phyloP scores from a whole-genome alignment of 1,284 basidiomycete species.

The Neolentinus lepideus region DNA sequence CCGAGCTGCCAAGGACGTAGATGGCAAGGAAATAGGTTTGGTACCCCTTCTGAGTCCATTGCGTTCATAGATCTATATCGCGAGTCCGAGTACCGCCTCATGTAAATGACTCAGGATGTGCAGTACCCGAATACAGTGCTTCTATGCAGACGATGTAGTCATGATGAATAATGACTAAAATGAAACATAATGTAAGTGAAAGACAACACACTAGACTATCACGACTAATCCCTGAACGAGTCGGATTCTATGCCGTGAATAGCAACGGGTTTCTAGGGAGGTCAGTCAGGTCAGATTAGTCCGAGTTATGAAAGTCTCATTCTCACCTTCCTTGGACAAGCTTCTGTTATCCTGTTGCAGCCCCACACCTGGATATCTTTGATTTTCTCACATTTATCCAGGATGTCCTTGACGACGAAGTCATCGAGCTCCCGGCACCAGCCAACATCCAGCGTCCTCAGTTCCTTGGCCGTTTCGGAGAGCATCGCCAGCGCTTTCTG shows the following conservation, averaged over 20 bases:
- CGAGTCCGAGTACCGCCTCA: too few species aligned
- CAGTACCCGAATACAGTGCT: too few species aligned
- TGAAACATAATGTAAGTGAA: too few species aligned
- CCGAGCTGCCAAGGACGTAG: not conserved
- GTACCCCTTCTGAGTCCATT: slow-evolving; percentile 8
- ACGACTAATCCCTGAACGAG: slow-evolving; percentile 3
- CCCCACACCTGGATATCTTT: slow-evolving; percentile 65
- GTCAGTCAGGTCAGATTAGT: slow-evolving; percentile 3
- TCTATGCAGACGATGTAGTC: too few species aligned
- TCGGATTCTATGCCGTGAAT: slow-evolving; percentile 36
- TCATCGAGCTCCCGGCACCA: slow-evolving; percentile 88
- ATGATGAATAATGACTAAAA: too few species aligned
- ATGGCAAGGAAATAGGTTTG: not conserved
- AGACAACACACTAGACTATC: not conserved
- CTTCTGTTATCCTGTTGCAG: slow-evolving; percentile 57
- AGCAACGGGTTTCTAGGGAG: slow-evolving; percentile 31
- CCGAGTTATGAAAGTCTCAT: not conserved
- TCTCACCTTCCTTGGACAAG: slow-evolving; percentile 44
- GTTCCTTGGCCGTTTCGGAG: slow-evolving; percentile 30
- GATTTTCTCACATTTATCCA: slow-evolving; percentile 48
- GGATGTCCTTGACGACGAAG: slow-evolving; percentile 67
- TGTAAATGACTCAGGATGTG: too few species aligned
- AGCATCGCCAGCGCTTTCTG: slow-evolving; percentile 51
- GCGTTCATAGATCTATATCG: not conserved
- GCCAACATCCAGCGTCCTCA: slow-evolving; percentile 73